These are phyloP conservation scores for Xylariaceae sp. DNA, from an alignment of 2,329 filamentous ascomycete genomes.

Conservation along the genomic window DNA sequence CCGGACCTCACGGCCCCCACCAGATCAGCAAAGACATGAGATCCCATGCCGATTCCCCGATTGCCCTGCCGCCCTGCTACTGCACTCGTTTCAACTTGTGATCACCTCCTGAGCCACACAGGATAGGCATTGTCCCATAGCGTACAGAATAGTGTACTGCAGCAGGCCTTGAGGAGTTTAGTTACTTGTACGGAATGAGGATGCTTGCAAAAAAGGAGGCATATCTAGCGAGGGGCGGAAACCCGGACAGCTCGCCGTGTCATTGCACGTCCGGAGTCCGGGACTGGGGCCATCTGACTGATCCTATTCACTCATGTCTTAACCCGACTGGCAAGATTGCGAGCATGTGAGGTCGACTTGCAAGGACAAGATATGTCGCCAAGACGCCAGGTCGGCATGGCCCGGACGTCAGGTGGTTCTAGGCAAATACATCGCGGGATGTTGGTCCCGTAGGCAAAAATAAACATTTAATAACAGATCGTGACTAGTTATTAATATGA, in stretches of 20 bases:
- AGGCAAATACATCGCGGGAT: not conserved
- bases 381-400: constrained; percentile 12
- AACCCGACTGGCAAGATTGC: not conserved
- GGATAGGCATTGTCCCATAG: no score
- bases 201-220: not conserved
- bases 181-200: not conserved
- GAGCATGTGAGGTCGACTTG: no score
- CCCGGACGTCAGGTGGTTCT: constrained; percentile 11
- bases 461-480: not conserved
- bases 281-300: not conserved
- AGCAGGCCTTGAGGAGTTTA: not conserved
- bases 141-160: not conserved
- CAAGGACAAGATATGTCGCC: not conserved
- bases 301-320: not conserved
- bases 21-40: not conserved
- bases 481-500: no score
- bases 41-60: constrained; percentile 16
- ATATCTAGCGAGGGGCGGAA: not conserved
- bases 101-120: no score
- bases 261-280: not conserved
- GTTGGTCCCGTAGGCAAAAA: no score
- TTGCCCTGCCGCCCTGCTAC: constrained; percentile 28
- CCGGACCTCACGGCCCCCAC: not conserved
- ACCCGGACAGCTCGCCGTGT: not conserved
- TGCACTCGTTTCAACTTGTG: constrained; percentile 27